phyloP scores from a whole-genome alignment of 2,329 filamentous ascomycete species.

The Zarea fungicola region DNA sequence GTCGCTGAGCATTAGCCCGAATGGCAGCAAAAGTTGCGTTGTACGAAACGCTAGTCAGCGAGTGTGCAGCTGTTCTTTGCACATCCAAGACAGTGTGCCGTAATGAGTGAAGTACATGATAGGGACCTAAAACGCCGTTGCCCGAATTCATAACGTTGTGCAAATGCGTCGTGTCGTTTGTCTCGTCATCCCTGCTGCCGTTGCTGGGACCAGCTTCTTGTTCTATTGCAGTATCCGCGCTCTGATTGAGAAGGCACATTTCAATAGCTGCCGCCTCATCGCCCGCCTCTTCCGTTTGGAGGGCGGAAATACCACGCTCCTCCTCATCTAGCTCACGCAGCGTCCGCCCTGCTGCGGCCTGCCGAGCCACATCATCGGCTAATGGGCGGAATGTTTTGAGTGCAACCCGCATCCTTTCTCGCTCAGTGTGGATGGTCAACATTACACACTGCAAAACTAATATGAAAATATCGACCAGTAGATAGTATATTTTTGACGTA shows the following conservation, averaged over 20 bases:
- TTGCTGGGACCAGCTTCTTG: slow-evolving; percentile 17
- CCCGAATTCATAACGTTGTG: slow-evolving; percentile 49
- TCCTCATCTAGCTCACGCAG: slow-evolving; percentile 52
- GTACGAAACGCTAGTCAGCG: slow-evolving; percentile 50
- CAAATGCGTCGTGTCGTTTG: slow-evolving; percentile 33
- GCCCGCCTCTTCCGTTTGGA: slow-evolving; percentile 29
- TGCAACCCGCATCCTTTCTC: slow-evolving; percentile 49
- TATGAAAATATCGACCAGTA: slow-evolving; percentile 52
- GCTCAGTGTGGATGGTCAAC: slow-evolving; percentile 57
- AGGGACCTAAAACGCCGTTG: slow-evolving; percentile 49
- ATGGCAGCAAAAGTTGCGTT: slow-evolving; percentile 49
- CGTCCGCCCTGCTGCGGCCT: slow-evolving; percentile 24
- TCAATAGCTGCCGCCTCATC: slow-evolving; percentile 42
- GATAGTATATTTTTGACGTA: slow-evolving; percentile 48
- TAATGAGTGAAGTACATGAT: slow-evolving; percentile 47
- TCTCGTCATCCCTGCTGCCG: slow-evolving; percentile 24
- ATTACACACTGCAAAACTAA: slow-evolving; percentile 57
- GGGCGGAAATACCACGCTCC: slow-evolving; percentile 46
- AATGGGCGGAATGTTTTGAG: slow-evolving; percentile 36
- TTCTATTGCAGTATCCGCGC: slow-evolving; percentile 17
- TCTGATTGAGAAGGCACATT: slow-evolving; percentile 33
- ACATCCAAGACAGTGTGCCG: slow-evolving; percentile 41
- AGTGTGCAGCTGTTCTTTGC: slow-evolving; percentile 44
- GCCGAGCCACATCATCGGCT: slow-evolving; percentile 24
- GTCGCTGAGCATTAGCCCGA: slow-evolving; percentile 33